Base-by-base conservation (phyloP, 768 basidiomycete species). In the Pleurotus pulmonarius region DNA sequence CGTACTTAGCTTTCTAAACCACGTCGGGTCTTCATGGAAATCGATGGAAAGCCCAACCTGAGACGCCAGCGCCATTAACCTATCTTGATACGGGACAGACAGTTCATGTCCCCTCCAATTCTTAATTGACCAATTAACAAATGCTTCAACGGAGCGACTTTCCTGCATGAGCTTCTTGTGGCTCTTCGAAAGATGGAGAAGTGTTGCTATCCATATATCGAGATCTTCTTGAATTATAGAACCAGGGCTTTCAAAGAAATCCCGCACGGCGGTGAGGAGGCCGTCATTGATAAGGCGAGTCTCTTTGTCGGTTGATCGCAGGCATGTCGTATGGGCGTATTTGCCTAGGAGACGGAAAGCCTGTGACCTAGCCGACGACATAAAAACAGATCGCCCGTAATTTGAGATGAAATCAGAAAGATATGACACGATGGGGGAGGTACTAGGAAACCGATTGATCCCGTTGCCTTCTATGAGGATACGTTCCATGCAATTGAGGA, bases 151-250 rank as follows among this genome's bases (percentile, higher is more conserved):
- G 41, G 39, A 37, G 18, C 51, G 34, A 41, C 51, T 53, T 25
- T 53, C 38, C 39, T 6, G 4, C 20, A 53, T 13, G 5, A 39
- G 37, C 16, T 18, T 24, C 22, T 24, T 41, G 39, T 41, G 18
- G 18, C 38, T 9, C 39, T 15, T 24, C 7, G 18, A 16, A 16
- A 53, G 39, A 16, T 41, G 18, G 16, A 41, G 12, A 5, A 53
- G 15, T 26, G 45, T 53, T 11, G 22, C 16, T n/a, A 57, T 26
- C 49, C 49, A 52, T 15, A 49, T 22, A 22, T 57, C 56, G 15
- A 57, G 11, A 20, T 57, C 56, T 18, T 46, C 56, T 57, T 57
- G 56, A 13, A 43, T 43, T 48, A 57, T 44, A 5, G 41, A 51
- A 26, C 48, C 40, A 2, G 48, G 48, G 26, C 46, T 51, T 13